These are phyloP conservation scores for Metarhizium brunneum DNA, from an alignment of 2,329 filamentous ascomycete genomes.

Conservation along the genomic window DNA sequence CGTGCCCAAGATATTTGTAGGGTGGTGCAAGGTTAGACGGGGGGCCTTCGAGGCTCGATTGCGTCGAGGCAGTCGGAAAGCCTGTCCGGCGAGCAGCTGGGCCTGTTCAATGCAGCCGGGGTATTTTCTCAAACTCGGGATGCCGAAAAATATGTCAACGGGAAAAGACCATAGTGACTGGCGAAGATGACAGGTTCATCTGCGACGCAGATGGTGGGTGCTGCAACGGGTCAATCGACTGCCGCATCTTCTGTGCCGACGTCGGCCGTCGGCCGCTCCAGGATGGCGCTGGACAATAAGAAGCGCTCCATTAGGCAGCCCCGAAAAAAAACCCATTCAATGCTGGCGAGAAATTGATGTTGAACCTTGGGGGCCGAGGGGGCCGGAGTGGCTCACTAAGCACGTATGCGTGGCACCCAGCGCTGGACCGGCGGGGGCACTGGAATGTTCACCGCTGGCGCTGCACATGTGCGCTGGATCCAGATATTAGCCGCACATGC, in stretches of 20 bases:
- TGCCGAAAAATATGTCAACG: neutral
- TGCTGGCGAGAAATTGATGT: too few species aligned
- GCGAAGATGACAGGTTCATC: neutral
- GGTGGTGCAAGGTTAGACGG: neutral
- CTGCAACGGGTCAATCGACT: too few species aligned
- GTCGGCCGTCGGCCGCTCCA: slow-evolving; percentile 3
- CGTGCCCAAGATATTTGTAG: neutral
- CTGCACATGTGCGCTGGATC: too few species aligned
- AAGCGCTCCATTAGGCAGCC: neutral
- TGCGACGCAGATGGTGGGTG: neutral
- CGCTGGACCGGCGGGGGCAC: too few species aligned
- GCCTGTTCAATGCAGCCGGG: neutral
- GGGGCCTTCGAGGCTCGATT: slow-evolving; percentile 3
- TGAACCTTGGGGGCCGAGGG: too few species aligned
- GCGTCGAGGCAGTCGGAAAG: neutral
- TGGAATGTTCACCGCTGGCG: too few species aligned
- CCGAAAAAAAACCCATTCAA: neutral
- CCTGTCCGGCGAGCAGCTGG: neutral
- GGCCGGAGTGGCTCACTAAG: too few species aligned
- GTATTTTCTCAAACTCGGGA: neutral
- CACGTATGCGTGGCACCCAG: too few species aligned
- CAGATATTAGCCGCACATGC: too few species aligned
- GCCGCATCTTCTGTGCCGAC: slow-evolving; percentile 3
- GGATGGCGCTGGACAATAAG: neutral
- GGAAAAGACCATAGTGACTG: neutral